Conservation (phyloP, 192 early-diverging fungal genomes). For the Radiomyces spectabilis region DNA sequence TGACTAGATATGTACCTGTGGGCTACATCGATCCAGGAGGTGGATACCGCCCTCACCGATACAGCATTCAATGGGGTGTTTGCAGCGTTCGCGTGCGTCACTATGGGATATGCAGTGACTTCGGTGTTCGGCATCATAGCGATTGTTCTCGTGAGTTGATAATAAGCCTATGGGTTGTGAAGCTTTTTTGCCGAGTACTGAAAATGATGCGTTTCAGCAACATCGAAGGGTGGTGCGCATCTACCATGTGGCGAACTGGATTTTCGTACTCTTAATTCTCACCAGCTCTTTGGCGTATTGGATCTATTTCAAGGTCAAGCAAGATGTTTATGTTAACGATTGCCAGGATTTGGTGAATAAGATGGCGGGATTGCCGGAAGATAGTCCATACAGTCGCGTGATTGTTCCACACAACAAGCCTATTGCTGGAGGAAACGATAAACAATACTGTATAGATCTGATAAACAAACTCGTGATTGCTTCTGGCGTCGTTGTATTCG, state of each 20-base stretch:
- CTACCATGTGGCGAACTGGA: constrained; percentile 13
- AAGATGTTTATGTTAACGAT: constrained; percentile 10
- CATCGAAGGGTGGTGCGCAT: constrained; percentile 6
- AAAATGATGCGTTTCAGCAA: constrained; percentile 4
- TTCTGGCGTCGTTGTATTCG: constrained; percentile 11
- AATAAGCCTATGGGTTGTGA: no score
- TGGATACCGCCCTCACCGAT: no score
- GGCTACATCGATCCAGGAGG: background rate
- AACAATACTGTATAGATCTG: constrained; percentile 1
- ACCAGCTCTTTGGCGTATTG: constrained; percentile 7
- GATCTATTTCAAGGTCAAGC: constrained; percentile 15
- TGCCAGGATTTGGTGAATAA: constrained; percentile 8
- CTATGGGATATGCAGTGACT: constrained; percentile 1
- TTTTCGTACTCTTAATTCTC: constrained; percentile 10
- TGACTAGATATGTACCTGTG: constrained; percentile 3
- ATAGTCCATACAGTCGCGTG: background rate
- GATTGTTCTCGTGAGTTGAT: constrained; percentile 5
- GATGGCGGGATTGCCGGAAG: background rate
- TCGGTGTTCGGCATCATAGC: constrained; percentile 1
- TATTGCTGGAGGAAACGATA: constrained; percentile 11
- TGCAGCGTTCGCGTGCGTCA: background rate
- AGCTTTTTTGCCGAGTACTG: no score
- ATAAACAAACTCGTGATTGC: constrained; percentile 12
- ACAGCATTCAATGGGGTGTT: constrained; percentile 5
- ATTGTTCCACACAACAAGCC: background rate